These are phyloP conservation scores for Lycium ferocissimum DNA, from an alignment of 257 asterid genomes.

Conservation along the genomic window DNA sequence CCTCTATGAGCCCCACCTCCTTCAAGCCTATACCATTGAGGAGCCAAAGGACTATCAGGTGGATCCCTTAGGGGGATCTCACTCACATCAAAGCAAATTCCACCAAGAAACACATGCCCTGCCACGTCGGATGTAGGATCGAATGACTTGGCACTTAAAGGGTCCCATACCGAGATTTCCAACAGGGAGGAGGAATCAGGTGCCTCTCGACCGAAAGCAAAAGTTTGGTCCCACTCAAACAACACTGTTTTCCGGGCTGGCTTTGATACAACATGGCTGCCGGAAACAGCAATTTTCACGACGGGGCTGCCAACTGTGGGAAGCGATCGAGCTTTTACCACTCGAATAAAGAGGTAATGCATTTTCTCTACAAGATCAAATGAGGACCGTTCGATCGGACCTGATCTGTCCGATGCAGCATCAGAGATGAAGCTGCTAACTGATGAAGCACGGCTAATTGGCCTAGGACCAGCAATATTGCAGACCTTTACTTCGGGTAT, in stretches of 20 bases:
- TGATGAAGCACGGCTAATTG: conserved; percentile 74
- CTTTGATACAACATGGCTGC: conserved; percentile 64
- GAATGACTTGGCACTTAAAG: conserved; percentile 33
- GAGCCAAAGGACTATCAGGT: conserved; percentile 88
- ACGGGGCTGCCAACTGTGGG: conserved; percentile 76
- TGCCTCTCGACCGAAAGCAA: conserved; percentile 68
- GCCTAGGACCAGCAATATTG: conserved; percentile 57
- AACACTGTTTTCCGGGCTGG: conserved; percentile 67
- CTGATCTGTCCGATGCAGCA: conserved; percentile 53
- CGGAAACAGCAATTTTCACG: conserved; percentile 72
- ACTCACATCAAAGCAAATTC: conserved; percentile 82
- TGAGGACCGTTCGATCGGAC: conserved; percentile 62
- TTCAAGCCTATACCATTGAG: conserved; percentile 91
- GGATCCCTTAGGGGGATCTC: conserved; percentile 92
- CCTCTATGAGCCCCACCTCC: conserved; percentile 90
- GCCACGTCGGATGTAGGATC: conserved; percentile 44
- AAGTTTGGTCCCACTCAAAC: conserved; percentile 90
- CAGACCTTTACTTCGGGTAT: conserved; percentile 52
- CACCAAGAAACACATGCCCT: conserved; percentile 75
- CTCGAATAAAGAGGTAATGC: conserved; percentile 81
- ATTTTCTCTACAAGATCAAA: conserved; percentile 90
- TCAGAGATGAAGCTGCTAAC: conserved; percentile 79
- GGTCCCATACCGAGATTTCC: conserved; percentile 67
- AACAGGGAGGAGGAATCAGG: conserved; percentile 70
- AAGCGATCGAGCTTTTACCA: conserved; percentile 77